Conservation (phyloP, 2,329 filamentous ascomycete genomes). For the Ascochyta lentis region DNA sequence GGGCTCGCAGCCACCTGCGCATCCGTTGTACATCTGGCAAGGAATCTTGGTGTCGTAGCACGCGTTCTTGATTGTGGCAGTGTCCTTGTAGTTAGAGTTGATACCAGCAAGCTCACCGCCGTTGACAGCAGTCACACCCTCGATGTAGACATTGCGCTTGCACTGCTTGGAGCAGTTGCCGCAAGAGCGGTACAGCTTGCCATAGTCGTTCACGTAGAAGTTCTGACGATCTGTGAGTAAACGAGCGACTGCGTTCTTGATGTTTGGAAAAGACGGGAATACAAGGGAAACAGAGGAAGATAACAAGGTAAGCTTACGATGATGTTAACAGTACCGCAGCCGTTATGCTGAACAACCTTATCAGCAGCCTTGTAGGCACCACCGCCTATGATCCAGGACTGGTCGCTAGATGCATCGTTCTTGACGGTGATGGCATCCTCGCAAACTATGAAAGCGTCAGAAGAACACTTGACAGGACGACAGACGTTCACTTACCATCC, state of each 20-base stretch:
- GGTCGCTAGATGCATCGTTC: conserved; percentile 28
- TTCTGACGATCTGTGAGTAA: conserved; percentile 4
- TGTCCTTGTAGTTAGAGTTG: conserved; percentile 58
- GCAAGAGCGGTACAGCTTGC: conserved; percentile 52
- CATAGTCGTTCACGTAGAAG: conserved; percentile 37
- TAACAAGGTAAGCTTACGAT: conserved; percentile 5
- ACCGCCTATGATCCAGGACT: conserved; percentile 47
- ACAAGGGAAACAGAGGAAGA: neutral
- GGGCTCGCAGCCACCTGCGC: conserved; percentile 27
- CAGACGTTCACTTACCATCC: conserved; percentile 15
- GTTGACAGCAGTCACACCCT: conserved; percentile 48
- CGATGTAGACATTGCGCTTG: conserved; percentile 51
- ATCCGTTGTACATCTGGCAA: conserved; percentile 29
- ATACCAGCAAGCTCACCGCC: conserved; percentile 53
- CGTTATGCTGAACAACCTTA: conserved; percentile 50
- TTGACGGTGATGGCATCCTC: conserved; percentile 44
- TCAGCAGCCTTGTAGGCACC: conserved; percentile 42
- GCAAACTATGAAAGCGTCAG: conserved; percentile 33
- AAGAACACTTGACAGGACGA: neutral
- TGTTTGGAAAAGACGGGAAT: neutral
- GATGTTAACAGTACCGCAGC: conserved; percentile 43
- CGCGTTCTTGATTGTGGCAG: conserved; percentile 43
- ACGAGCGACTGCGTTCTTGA: too few relatives aligned
- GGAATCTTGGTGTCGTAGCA: conserved; percentile 21
- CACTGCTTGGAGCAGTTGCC: conserved; percentile 53